Evolutionary conservation across 495 filamentous ascomycete genomes (phyloP).

Genomic region (Talaromyces ruber): DNA sequence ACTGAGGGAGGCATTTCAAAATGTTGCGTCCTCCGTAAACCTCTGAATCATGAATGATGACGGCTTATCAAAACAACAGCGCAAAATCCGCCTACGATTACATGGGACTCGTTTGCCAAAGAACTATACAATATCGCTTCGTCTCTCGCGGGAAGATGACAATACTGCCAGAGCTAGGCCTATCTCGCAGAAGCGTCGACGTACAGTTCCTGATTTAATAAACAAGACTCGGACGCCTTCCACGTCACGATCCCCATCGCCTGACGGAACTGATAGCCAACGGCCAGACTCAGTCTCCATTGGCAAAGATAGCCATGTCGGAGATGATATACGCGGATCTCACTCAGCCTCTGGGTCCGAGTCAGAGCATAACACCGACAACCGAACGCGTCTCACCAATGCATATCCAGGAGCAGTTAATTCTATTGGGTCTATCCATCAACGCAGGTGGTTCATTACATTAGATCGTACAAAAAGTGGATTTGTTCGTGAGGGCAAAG

Average conservation of each 20-base stretch:
- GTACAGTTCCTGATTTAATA: background rate
- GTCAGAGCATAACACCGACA: conserved; percentile 18
- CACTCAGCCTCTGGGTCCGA: conserved; percentile 1
- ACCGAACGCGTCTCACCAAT: conserved; percentile 50
- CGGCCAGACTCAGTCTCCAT: background rate
- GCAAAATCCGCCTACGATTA: conserved; percentile 54
- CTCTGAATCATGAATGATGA: background rate
- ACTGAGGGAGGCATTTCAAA: conserved; percentile 44
- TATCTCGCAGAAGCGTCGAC: conserved; percentile 21
- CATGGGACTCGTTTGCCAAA: conserved; percentile 49
- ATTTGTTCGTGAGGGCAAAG: conserved; percentile 27
- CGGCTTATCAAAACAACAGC: conserved; percentile 12
- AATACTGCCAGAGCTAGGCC: conserved; percentile 29
- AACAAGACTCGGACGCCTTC: background rate
- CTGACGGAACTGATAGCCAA: background rate
- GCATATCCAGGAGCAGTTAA: conserved; percentile 57
- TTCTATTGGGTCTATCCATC: conserved; percentile 53
- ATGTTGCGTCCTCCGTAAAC: conserved; percentile 16
- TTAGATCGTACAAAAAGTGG: conserved; percentile 48
- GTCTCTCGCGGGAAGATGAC: conserved; percentile 32
- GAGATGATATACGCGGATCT: conserved; percentile 3
- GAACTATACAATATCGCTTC: conserved; percentile 49
- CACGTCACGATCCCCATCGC: conserved; percentile 3
- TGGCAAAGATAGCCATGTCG: background rate
- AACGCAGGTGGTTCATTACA: conserved; percentile 53